Conservation (phyloP, 345 rosid species). For the Eucalyptus victrix region DNA sequence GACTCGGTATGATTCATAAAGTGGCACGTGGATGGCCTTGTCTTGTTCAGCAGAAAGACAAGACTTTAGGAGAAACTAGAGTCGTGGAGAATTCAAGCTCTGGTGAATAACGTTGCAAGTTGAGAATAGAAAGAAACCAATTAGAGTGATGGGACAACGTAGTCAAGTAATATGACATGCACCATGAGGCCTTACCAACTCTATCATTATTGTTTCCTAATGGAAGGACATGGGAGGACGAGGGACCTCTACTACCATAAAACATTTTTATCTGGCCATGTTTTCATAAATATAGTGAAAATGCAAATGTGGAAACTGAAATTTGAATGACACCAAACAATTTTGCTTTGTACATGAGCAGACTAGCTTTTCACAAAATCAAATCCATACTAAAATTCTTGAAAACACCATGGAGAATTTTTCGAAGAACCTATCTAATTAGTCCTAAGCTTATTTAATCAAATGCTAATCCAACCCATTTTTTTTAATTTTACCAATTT, state of each 20-base stretch:
- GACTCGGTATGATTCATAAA: not conserved
- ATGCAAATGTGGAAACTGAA: not conserved
- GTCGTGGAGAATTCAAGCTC: not conserved
- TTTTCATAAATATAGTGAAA: not conserved
- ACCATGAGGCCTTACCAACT: not conserved
- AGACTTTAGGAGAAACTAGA: not conserved
- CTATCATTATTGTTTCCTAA: not conserved
- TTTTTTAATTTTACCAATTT: not conserved
- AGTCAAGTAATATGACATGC: not conserved
- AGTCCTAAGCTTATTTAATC: not conserved
- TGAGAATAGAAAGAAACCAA: not conserved
- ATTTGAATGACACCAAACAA: not conserved
- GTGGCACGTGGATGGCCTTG: not conserved
- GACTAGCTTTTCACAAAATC: not conserved
- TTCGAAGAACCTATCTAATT: not conserved
- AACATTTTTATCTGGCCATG: not conserved
- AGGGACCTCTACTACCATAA: not conserved
- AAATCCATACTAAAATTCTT: not conserved
- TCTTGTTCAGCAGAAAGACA: not conserved
- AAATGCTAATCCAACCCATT: rapidly evolving
- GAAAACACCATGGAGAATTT: not conserved
- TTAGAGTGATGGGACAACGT: not conserved
- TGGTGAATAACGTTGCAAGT: not conserved
- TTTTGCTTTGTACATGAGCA: not conserved
- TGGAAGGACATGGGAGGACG: not conserved